Conservation (phyloP, 805 yeast genomes). For the Cyberlindnera saturnus region DNA sequence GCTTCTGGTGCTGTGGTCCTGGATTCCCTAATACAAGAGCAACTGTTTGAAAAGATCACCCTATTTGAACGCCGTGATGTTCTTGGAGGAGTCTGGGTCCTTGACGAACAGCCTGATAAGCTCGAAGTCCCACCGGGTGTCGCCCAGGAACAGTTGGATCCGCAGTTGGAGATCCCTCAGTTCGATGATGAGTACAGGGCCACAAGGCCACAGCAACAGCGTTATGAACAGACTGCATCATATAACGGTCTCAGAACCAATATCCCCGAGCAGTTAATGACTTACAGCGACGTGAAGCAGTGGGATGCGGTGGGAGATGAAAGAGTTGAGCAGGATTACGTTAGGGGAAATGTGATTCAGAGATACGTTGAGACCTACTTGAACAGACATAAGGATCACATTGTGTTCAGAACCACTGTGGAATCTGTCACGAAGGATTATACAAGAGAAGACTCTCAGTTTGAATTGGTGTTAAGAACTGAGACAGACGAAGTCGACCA, state of each 20-base stretch:
- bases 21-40: slow-evolving; percentile 33
- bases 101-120: slow-evolving; percentile 18
- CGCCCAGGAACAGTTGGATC: slow-evolving; percentile 23
- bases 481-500: slow-evolving; percentile 16
- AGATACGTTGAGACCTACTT: slow-evolving; percentile 48
- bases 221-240: slow-evolving; percentile 28
- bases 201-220: slow-evolving; percentile 13
- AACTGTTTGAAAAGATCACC: slow-evolving; percentile 27
- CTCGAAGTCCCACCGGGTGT: slow-evolving; percentile 25
- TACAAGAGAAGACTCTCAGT: slow-evolving; percentile 13
- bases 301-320: slow-evolving; percentile 27
- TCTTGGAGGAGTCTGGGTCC: slow-evolving; percentile 40
- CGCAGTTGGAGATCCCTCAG: slow-evolving; percentile 14
- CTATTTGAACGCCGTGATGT: slow-evolving; percentile 35
- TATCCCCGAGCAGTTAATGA: slow-evolving; percentile 39
- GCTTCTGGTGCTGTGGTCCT: slow-evolving; percentile 41
- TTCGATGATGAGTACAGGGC: background rate
- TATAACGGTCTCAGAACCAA: slow-evolving; percentile 31
- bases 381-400: slow-evolving; percentile 19
- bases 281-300: slow-evolving; percentile 33
- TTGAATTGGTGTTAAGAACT: slow-evolving; percentile 27
- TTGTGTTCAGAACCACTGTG: slow-evolving; percentile 30
- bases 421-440: slow-evolving; percentile 29
- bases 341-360: slow-evolving; percentile 44
- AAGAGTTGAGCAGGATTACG: slow-evolving; percentile 38